Evolutionary conservation across 2,329 filamentous ascomycete genomes (phyloP).

Genomic region (Teratosphaeria viscida): DNA sequence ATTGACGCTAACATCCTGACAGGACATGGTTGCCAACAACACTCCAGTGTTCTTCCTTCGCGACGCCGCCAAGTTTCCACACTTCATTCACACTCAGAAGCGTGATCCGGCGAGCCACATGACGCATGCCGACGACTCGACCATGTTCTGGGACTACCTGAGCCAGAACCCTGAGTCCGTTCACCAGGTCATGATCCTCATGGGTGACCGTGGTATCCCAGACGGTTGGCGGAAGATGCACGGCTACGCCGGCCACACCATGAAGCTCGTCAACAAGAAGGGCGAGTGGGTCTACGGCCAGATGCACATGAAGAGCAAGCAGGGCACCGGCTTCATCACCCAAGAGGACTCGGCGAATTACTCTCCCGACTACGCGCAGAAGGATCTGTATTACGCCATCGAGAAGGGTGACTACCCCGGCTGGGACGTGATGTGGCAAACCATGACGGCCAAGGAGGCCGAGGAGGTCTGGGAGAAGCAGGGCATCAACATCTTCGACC

Average conservation of each 20-base stretch:
- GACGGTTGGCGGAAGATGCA: slow-evolving; percentile 47
- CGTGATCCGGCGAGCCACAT: slow-evolving; percentile 60
- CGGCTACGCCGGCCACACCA: slow-evolving; percentile 42
- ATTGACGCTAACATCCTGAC: background rate
- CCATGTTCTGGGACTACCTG: slow-evolving; percentile 57
- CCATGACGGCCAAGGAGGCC: slow-evolving; percentile 43
- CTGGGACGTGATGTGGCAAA: slow-evolving; percentile 43
- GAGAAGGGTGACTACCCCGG: slow-evolving; percentile 43
- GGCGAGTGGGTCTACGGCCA: slow-evolving; percentile 45
- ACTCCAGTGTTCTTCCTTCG: slow-evolving; percentile 68
- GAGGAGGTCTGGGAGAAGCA: slow-evolving; percentile 43
- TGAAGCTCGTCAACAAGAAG: slow-evolving; percentile 44
- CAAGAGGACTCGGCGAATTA: slow-evolving; percentile 42
- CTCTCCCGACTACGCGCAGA: slow-evolving; percentile 42
- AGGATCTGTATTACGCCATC: slow-evolving; percentile 43
- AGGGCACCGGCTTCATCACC: slow-evolving; percentile 43
- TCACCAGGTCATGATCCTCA: slow-evolving; percentile 45
- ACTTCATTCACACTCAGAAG: slow-evolving; percentile 67
- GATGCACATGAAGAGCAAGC: slow-evolving; percentile 44
- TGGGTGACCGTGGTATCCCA: slow-evolving; percentile 46
- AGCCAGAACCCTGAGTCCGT: slow-evolving; percentile 44
- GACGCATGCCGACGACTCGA: slow-evolving; percentile 53
- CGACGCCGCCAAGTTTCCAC: slow-evolving; percentile 62
- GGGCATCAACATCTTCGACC: slow-evolving; percentile 45
- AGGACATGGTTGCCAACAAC: slow-evolving; percentile 55